Conservation (phyloP, 108 stramenopile species). For the Cyclostephanos tholiformis region DNA sequence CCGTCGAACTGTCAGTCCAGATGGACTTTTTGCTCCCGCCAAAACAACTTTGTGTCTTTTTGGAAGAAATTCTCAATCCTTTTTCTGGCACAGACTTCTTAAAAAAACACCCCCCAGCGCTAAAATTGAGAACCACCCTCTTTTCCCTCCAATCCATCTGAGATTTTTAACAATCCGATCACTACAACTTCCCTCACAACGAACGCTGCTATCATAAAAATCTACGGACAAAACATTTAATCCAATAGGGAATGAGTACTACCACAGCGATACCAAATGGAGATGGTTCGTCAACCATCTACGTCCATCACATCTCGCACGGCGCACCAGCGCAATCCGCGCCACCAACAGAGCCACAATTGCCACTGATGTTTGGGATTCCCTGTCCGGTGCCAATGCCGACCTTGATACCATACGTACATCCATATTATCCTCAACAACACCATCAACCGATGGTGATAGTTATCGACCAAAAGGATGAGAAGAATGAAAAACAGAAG, state of each 20-base stretch:
- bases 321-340: constrained; percentile 5
- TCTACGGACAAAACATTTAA: neutral
- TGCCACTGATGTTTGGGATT: constrained; percentile 15
- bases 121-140: no score
- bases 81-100: no score
- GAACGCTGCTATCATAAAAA: no score
- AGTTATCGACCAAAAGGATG: constrained; percentile 16
- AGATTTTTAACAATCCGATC: no score
- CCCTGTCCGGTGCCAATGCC: constrained; percentile 14
- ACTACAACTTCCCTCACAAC: no score
- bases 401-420: neutral
- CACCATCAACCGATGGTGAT: constrained; percentile 16
- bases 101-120: no score
- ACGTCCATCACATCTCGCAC: constrained; percentile 8
- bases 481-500: constrained; percentile 2
- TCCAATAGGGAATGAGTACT: neutral
- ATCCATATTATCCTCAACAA: constrained; percentile 12
- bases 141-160: no score
- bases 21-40: no score
- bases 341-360: constrained; percentile 3
- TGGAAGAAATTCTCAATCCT: no score
- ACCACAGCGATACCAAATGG: neutral
- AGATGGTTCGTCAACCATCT: constrained; percentile 8
- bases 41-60: no score
- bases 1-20: no score